These are phyloP conservation scores for Cucurbita pepo DNA, from an alignment of 306 rosid genomes.

Conservation along the genomic window DNA sequence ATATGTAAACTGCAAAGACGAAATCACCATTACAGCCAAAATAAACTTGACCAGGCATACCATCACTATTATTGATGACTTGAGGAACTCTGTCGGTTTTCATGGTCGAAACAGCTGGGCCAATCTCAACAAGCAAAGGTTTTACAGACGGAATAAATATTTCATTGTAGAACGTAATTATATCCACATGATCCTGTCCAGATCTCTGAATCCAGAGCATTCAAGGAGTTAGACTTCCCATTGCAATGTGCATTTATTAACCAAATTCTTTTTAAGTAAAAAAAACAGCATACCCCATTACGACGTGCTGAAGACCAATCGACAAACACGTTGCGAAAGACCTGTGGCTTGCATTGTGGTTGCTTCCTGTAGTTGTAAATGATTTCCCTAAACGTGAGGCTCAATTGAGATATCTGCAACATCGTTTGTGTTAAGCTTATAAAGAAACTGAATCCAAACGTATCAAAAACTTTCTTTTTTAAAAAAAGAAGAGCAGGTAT, in stretches of 20 bases:
- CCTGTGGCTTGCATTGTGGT: constrained; percentile 82
- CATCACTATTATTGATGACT: constrained; percentile 42
- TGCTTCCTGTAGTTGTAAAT: constrained; percentile 84
- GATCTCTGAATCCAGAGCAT: constrained; percentile 42
- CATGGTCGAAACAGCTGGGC: constrained; percentile 52
- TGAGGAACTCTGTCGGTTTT: constrained; percentile 47
- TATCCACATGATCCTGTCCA: constrained; percentile 77
- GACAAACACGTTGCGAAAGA: constrained; percentile 84
- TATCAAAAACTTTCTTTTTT: background rate
- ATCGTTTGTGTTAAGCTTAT: constrained; percentile 9
- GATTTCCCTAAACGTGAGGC: constrained; percentile 76
- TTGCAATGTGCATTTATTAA: background rate
- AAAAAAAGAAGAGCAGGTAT: too few relatives aligned
- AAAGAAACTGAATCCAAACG: constrained; percentile 1
- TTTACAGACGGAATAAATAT: constrained; percentile 78
- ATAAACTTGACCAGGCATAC: constrained; percentile 22
- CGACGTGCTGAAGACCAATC: constrained; percentile 64
- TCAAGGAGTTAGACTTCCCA: constrained; percentile 14
- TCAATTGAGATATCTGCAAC: constrained; percentile 84
- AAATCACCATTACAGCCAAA: background rate
- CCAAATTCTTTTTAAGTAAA: background rate
- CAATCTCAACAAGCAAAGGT: constrained; percentile 77
- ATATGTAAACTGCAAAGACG: constrained; percentile 4
- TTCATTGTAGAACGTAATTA: constrained; percentile 80
- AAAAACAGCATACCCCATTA: constrained; percentile 36